Percentiles rank a stretch among this genome's conserved stretches.
phyloP scores from a whole-genome alignment of 371 early-diverging fungal species.

The Apophysomyces ossiformis region DNA sequence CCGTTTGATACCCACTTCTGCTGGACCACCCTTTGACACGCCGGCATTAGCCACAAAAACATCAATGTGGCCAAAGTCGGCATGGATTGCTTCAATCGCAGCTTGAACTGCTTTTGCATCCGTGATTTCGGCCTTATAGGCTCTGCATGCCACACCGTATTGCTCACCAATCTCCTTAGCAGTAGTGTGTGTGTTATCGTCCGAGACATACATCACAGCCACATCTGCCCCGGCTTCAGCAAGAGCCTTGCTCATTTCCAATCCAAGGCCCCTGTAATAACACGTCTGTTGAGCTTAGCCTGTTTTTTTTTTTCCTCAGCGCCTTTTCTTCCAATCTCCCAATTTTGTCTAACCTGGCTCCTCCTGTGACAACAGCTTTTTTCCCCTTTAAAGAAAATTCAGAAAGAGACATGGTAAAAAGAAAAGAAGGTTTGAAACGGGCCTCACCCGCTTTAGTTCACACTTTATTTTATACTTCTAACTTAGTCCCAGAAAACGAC shows the following conservation, averaged over 20 bases:
- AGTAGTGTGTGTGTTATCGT: slow-evolving; percentile 39
- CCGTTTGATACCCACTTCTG: slow-evolving; percentile 30
- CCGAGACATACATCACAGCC: slow-evolving; percentile 54
- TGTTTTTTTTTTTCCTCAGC: background rate
- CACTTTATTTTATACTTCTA: background rate
- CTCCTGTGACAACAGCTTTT: slow-evolving; percentile 50
- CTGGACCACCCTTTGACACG: slow-evolving; percentile 35
- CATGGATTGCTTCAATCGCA: slow-evolving; percentile 41
- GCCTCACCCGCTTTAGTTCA: background rate
- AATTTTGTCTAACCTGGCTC: slow-evolving; percentile 39
- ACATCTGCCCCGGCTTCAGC: slow-evolving; percentile 55
- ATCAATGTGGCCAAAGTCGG: slow-evolving; percentile 50
- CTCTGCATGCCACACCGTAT: slow-evolving; percentile 40
- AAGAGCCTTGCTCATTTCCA: slow-evolving; percentile 50
- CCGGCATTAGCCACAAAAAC: slow-evolving; percentile 58
- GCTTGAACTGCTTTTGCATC: slow-evolving; percentile 33
- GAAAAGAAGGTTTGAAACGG: slow-evolving; percentile 9
- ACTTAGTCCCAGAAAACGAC: too few species aligned
- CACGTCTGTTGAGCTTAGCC: too few species aligned
- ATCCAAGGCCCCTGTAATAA: slow-evolving; percentile 42
- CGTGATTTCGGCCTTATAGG: slow-evolving; percentile 48
- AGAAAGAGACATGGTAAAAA: slow-evolving; percentile 30
- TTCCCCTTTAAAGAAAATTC: slow-evolving; percentile 51
- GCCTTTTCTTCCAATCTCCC: too few species aligned
- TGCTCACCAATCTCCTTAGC: slow-evolving; percentile 45